Conservation (phyloP, 176 grass and related monocot species). For the Hordeum vulgare region MorexV3_pseudomolecules_assembly NC_058518.1:135689393-135689892, state of each 20-base stretch:
- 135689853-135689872: constrained; percentile 7
- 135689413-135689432: constrained; percentile 19
- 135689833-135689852: background rate
- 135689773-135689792: constrained; percentile 83
- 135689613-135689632: background rate
- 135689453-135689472: background rate
- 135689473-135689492: constrained; percentile 54
- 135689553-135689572: constrained; percentile 97
- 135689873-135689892: constrained; percentile 21
- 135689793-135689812: constrained; percentile 56
- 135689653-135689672: constrained; percentile 1
- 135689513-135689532: constrained; percentile 64
- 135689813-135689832: background rate
- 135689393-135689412: constrained; percentile 67
- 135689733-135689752: constrained; percentile 98
- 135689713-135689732: constrained; percentile 80
- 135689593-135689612: background rate
- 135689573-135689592: constrained; percentile 69
- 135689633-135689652: constrained; percentile 2
- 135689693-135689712: constrained; percentile 89
- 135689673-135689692: constrained; percentile 46
- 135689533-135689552: constrained; percentile 72
- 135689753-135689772: constrained; percentile 96
- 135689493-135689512: constrained; percentile 54
- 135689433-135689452: background rate